Percentiles rank a stretch among this genome's conserved stretches.
phyloP scores from a whole-genome alignment of 805 yeast species.

The Zygosaccharomyces kombuchaensis region DNA sequence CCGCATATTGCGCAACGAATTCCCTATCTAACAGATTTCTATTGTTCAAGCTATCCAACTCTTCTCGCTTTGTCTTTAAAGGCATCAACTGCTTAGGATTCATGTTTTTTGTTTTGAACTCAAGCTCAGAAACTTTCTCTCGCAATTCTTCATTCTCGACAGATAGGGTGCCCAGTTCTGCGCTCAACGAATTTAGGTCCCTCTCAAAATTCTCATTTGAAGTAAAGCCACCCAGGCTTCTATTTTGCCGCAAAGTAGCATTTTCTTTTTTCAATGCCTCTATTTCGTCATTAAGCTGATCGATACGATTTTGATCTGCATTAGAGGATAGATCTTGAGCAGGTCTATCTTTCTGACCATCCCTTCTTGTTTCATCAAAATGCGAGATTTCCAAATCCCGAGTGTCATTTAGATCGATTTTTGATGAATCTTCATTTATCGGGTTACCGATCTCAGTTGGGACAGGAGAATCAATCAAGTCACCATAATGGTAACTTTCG shows the following conservation, averaged over 20 bases:
- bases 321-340: neutral
- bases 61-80: neutral
- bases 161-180: conserved; percentile 27
- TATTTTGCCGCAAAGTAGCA: conserved; percentile 3
- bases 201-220: conserved; percentile 23
- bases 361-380: neutral
- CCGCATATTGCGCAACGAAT: conserved; percentile 11
- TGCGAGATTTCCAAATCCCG: neutral
- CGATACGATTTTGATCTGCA: conserved; percentile 6
- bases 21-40: conserved; percentile 10
- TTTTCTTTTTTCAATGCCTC: conserved; percentile 10
- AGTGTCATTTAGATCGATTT: neutral
- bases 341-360: neutral
- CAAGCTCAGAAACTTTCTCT: conserved; percentile 43
- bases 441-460: neutral
- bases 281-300: conserved; percentile 19
- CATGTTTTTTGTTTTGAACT: conserved; percentile 35
- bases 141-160: conserved; percentile 36
- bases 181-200: conserved; percentile 22
- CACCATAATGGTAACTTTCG: conserved; percentile 12
- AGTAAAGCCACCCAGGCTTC: conserved; percentile 4
- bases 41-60: conserved; percentile 1
- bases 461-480: conserved; percentile 10
- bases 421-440: neutral
- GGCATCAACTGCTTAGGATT: neutral